These are phyloP conservation scores for Rhodomyrtus psidioides DNA, from an alignment of 441 rosid species.

Conservation along the genomic window DNA sequence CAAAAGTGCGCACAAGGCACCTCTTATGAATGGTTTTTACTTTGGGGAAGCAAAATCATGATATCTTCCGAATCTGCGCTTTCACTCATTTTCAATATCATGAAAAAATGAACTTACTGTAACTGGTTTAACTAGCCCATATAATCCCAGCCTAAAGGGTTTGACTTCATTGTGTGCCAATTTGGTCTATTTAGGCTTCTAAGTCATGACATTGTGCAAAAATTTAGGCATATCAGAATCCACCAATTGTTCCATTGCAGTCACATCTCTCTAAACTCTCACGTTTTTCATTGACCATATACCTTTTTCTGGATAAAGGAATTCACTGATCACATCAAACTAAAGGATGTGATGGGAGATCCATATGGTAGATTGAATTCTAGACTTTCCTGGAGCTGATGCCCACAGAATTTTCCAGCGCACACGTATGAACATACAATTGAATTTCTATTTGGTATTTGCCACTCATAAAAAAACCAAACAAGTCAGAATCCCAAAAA, in stretches of 20 bases:
- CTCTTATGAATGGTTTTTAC: neutral
- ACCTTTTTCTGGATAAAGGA: neutral
- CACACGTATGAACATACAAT: neutral
- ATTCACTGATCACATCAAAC: neutral
- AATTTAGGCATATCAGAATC: neutral
- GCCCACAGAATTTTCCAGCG: neutral
- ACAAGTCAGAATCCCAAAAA: neutral
- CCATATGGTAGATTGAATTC: neutral
- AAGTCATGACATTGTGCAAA: neutral
- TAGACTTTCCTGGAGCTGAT: neutral
- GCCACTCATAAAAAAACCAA: neutral
- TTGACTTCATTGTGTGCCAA: neutral
- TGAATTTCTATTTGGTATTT: neutral
- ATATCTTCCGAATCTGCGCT: neutral
- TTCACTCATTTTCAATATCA: neutral
- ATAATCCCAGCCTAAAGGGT: neutral
- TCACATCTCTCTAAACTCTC: neutral
- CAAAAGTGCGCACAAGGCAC: neutral
- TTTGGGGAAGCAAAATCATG: neutral
- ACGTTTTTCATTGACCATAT: neutral
- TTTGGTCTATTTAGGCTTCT: neutral
- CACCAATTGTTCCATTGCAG: neutral
- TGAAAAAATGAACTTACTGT: neutral
- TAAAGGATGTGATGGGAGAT: neutral
- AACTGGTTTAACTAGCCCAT: neutral